These are phyloP conservation scores for Pelargonium cotyledonis DNA, from an alignment of 441 rosid species.

Conservation along the genomic window DNA sequence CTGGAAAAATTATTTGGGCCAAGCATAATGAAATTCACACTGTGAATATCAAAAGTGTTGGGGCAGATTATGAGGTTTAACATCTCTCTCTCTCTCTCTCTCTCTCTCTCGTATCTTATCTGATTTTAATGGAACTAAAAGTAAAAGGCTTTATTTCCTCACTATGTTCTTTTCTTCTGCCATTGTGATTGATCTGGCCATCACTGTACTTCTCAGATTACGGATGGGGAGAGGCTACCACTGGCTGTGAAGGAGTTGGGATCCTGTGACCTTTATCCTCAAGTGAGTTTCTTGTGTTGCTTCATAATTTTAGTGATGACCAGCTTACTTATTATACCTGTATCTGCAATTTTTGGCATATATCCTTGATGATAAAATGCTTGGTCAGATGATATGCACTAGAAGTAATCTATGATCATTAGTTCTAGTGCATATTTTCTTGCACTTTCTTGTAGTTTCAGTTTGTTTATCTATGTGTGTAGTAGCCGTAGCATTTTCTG, in stretches of 20 bases:
- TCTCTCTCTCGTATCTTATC: neutral
- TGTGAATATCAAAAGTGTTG: slow-evolving; percentile 89
- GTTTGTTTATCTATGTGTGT: neutral
- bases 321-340: slow-evolving; percentile 3
- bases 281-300: slow-evolving; percentile 46
- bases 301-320: slow-evolving; percentile 10
- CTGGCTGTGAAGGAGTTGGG: slow-evolving; percentile 98
- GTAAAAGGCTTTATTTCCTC: slow-evolving; percentile 19
- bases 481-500: neutral
- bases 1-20: slow-evolving; percentile 98
- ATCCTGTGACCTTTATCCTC: slow-evolving; percentile 97
- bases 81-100: neutral
- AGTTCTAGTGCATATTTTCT: slow-evolving; percentile 2
- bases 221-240: slow-evolving; percentile 96
- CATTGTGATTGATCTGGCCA: neutral
- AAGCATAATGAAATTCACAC: slow-evolving; percentile 98
- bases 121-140: slow-evolving; percentile 1
- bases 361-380: neutral
- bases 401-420: neutral
- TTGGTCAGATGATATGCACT: no score
- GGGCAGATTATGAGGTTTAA: slow-evolving; percentile 83
- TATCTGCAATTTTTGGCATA: neutral
- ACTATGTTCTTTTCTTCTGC: neutral
- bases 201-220: slow-evolving; percentile 40
- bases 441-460: slow-evolving; percentile 2